A percentile compares a stretch with the other conserved stretches of the same genome.
Evolutionary conservation across 495 filamentous ascomycete species (phyloP).

Genomic region (Aspergillus nanangensis): DNA sequence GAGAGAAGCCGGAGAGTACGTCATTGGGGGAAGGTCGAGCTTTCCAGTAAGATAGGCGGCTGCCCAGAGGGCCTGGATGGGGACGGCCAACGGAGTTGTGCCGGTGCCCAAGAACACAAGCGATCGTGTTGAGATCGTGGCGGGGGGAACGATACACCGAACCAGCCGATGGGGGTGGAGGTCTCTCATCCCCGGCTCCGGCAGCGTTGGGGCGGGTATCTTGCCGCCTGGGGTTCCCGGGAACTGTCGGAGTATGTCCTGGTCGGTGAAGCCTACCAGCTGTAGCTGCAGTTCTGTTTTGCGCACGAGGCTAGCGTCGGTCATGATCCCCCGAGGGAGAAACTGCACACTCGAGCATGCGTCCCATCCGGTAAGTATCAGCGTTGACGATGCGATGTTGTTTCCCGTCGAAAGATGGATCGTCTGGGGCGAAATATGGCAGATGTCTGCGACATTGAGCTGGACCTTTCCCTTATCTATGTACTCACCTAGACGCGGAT

Average conservation of each 20-base stretch:
- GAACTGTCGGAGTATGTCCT: neutral
- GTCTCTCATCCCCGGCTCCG: neutral
- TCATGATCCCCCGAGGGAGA: neutral
- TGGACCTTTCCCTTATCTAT: slow-evolving; percentile 17
- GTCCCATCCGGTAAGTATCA: slow-evolving; percentile 1
- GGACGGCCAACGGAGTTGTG: slow-evolving; percentile 1
- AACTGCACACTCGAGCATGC: neutral
- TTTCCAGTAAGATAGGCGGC: slow-evolving; percentile 4
- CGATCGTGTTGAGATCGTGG: neutral
- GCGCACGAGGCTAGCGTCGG: neutral
- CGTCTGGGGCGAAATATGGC: neutral
- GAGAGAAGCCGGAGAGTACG: neutral
- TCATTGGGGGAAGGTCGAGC: neutral
- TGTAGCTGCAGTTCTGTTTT: neutral
- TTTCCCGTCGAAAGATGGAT: slow-evolving; percentile 4
- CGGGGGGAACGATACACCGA: slow-evolving; percentile 6
- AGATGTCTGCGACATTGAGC: slow-evolving; percentile 19
- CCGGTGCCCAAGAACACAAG: slow-evolving; percentile 8
- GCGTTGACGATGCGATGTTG: slow-evolving; percentile 3
- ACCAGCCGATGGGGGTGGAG: neutral
- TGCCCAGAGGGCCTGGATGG: slow-evolving; percentile 8
- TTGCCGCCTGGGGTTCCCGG: neutral
- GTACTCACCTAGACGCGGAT: neutral
- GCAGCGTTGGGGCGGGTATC: neutral
- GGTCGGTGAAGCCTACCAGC: neutral